phyloP scores from a whole-genome alignment of 2,329 filamentous ascomycete genomes.

The Cyphellophora attinorum region DNA sequence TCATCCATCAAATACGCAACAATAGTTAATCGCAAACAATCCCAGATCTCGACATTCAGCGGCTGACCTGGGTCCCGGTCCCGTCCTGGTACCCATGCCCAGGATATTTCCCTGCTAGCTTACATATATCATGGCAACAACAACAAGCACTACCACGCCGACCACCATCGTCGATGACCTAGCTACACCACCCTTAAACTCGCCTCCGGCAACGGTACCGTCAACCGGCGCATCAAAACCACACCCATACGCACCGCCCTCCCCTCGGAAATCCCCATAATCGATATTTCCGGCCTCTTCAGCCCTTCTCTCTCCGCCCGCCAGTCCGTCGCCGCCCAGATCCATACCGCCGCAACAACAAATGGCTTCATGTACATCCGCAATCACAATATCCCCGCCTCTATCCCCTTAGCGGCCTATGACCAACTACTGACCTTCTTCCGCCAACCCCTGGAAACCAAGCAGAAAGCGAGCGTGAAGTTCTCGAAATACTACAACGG shows the following conservation, averaged over 20 bases:
- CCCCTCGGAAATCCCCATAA: slow-evolving; percentile 7
- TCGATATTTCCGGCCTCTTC: slow-evolving; percentile 9
- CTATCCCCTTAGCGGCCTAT: background rate
- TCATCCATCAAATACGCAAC: too few species aligned
- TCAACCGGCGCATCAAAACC: slow-evolving; percentile 26
- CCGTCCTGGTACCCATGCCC: too few species aligned
- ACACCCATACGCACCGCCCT: slow-evolving; percentile 17
- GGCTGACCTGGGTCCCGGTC: too few species aligned
- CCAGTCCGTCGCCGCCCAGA: slow-evolving; percentile 21
- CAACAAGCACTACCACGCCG: too few species aligned
- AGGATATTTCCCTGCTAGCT: too few species aligned
- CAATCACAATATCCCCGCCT: slow-evolving; percentile 33
- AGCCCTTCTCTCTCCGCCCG: slow-evolving; percentile 6
- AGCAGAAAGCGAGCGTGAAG: slow-evolving; percentile 1
- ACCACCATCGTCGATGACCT: too few species aligned
- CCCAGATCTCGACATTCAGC: too few species aligned
- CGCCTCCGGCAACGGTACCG: slow-evolving; percentile 28
- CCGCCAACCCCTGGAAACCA: slow-evolving; percentile 2
- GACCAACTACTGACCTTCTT: slow-evolving; percentile 1
- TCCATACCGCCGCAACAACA: slow-evolving; percentile 33
- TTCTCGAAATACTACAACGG: slow-evolving; percentile 3
- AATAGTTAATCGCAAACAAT: too few species aligned
- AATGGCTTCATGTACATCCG: slow-evolving; percentile 47
- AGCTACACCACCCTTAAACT: slow-evolving; percentile 26
- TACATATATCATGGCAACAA: too few species aligned